These are phyloP conservation scores for Grosmannia serpens DNA, from an alignment of 2,329 filamentous ascomycete genomes.

Conservation along the genomic window DNA sequence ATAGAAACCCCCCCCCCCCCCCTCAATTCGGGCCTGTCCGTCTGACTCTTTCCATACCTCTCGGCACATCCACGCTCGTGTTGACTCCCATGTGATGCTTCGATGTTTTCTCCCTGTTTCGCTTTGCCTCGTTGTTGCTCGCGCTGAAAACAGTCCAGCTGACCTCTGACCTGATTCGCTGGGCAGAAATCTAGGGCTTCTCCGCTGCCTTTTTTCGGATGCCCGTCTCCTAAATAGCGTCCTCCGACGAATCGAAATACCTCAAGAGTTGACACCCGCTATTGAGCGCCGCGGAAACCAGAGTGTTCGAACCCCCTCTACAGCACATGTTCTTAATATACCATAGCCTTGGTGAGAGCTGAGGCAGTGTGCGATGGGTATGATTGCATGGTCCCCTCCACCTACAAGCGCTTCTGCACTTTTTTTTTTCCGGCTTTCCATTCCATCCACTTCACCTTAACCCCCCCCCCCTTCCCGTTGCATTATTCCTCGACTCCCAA, in stretches of 20 bases:
- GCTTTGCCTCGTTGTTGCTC: not conserved
- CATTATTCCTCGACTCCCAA: not conserved
- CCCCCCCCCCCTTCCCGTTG: not conserved
- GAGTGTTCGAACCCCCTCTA: not conserved
- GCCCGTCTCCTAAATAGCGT: not conserved
- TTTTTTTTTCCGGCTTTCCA: not conserved
- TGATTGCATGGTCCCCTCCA: not conserved
- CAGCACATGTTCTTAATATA: slow-evolving; percentile 6
- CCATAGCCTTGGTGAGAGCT: slow-evolving; percentile 4
- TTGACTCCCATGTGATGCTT: not conserved
- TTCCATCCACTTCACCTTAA: not conserved
- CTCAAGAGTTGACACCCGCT: not conserved
- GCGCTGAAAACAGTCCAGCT: not conserved
- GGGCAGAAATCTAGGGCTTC: slow-evolving; percentile 3
- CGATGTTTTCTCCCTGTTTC: not conserved
- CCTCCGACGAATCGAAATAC: not conserved
- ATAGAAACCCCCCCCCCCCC: not conserved
- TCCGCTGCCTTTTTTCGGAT: not conserved
- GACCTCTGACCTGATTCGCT: not conserved
- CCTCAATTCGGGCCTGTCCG: not conserved
- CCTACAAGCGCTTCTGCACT: not conserved
- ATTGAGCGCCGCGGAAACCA: not conserved
- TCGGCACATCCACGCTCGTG: not conserved
- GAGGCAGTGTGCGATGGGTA: slow-evolving; percentile 11
- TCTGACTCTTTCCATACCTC: not conserved